These are phyloP conservation scores for Phytophthora pisi DNA, from an alignment of 352 stramenopile species.

Conservation along the genomic window DNA sequence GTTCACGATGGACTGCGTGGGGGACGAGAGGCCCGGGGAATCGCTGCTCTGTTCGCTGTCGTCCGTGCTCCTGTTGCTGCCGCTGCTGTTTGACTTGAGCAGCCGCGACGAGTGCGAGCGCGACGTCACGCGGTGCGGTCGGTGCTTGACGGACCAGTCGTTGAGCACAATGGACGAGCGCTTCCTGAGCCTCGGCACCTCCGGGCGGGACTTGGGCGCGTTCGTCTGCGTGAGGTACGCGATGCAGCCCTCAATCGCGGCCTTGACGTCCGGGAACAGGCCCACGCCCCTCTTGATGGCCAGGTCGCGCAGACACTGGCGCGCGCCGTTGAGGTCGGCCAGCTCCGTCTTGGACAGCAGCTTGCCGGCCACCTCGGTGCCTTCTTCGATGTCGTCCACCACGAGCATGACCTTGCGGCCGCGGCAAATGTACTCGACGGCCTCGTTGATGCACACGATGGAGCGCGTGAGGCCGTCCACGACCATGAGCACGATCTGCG, in stretches of 20 bases:
- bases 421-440: conserved; percentile 87
- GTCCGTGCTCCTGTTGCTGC: conserved; percentile 39
- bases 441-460: conserved; percentile 89
- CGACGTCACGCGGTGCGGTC: conserved; percentile 52
- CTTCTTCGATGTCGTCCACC: conserved; percentile 74
- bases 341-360: conserved; percentile 62
- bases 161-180: conserved; percentile 82
- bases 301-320: conserved; percentile 77
- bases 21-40: conserved; percentile 10
- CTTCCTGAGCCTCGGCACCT: conserved; percentile 67
- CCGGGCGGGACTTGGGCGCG: conserved; percentile 42
- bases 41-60: conserved; percentile 35
- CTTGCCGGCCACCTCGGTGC: conserved; percentile 56
- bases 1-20: conserved; percentile 43
- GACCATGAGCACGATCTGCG: conserved; percentile 87
- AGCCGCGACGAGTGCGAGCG: conserved; percentile 68
- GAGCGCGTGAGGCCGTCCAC: conserved; percentile 79
- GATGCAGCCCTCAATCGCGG: conserved; percentile 56
- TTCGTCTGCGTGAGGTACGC: conserved; percentile 58
- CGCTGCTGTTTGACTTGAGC: conserved; percentile 46
- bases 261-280: conserved; percentile 57
- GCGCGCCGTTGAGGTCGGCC: conserved; percentile 82
- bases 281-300: conserved; percentile 52
- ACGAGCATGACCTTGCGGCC: conserved; percentile 78
- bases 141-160: conserved; percentile 63